These are phyloP conservation scores for Chaetomium cochliodes DNA, from an alignment of 495 filamentous ascomycete species.

Conservation along the genomic window DNA sequence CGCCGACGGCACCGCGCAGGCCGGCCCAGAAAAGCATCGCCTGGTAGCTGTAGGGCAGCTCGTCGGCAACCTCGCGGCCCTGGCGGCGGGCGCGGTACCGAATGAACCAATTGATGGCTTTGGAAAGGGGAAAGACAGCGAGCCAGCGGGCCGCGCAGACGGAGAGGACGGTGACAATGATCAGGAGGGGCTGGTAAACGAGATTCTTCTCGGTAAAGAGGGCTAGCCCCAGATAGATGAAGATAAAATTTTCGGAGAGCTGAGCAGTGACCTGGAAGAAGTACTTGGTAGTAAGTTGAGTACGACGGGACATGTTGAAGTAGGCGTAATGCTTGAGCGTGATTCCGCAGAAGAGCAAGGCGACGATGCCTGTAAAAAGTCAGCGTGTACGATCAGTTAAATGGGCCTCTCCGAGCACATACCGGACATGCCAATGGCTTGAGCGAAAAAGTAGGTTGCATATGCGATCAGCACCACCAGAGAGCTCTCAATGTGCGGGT, in stretches of 20 bases:
- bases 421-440: slow-evolving; percentile 93
- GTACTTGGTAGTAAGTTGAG: slow-evolving; percentile 97
- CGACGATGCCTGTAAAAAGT: slow-evolving; percentile 77
- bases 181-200: slow-evolving; percentile 93
- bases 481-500: slow-evolving; percentile 96
- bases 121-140: slow-evolving; percentile 90
- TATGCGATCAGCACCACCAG: slow-evolving; percentile 91
- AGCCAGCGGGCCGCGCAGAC: slow-evolving; percentile 90
- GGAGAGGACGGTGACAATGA: slow-evolving; percentile 83
- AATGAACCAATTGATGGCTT: slow-evolving; percentile 89
- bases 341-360: slow-evolving; percentile 94
- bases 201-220: slow-evolving; percentile 85
- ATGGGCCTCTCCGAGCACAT: slow-evolving; percentile 5
- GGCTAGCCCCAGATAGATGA: slow-evolving; percentile 94
- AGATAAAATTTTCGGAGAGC: slow-evolving; percentile 98
- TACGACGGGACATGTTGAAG: slow-evolving; percentile 98
- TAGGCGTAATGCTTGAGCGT: slow-evolving; percentile 98
- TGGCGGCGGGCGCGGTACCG: slow-evolving; percentile 79
- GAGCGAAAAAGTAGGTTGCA: slow-evolving; percentile 94
- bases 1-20: slow-evolving; percentile 90
- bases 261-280: slow-evolving; percentile 93
- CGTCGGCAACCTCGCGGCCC: slow-evolving; percentile 76
- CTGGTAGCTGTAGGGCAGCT: slow-evolving; percentile 89
- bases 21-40: slow-evolving; percentile 99
- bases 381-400: slow-evolving; percentile 9